phyloP scores from a whole-genome alignment of 2,329 filamentous ascomycete genomes.

The Phialophora verrucosa region DNA sequence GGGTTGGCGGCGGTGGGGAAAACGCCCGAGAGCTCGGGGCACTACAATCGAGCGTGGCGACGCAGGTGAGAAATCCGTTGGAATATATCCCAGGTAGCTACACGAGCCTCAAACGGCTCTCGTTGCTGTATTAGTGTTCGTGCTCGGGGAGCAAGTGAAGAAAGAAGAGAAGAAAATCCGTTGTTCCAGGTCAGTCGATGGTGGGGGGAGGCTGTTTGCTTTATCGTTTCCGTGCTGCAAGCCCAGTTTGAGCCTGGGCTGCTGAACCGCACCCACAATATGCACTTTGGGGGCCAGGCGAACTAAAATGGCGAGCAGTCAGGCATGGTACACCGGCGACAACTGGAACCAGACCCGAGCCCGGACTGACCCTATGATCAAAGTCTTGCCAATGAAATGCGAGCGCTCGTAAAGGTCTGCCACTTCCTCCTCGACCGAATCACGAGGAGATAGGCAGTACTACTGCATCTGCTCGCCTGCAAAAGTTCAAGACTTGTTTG shows the following conservation, averaged over 20 bases:
- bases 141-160: conserved; percentile 7
- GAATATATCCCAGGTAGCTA: neutral
- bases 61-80: neutral
- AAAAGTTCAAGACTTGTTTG: conserved; percentile 13
- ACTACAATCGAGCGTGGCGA: conserved; percentile 4
- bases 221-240: conserved; percentile 29
- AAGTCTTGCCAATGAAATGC: conserved; percentile 5
- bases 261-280: conserved; percentile 24
- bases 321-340: conserved; percentile 12
- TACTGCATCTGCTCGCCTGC: neutral
- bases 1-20: conserved; percentile 28
- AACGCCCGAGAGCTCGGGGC: conserved; percentile 10
- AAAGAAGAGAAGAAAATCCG: conserved; percentile 12
- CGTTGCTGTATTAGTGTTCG: neutral
- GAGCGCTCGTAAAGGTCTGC: conserved; percentile 9
- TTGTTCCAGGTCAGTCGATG: conserved; percentile 25
- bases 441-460: neutral
- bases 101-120: neutral
- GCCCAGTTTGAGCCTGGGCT: conserved; percentile 19
- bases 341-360: conserved; percentile 15
- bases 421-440: conserved; percentile 2
- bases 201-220: conserved; percentile 26
- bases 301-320: conserved; percentile 10
- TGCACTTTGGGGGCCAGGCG: conserved; percentile 19
- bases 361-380: conserved; percentile 4